A percentile compares a stretch with the other conserved stretches of the same genome.
Conservation (phyloP, 2,329 filamentous ascomycete genomes). For the Microsporum audouinii region DNA sequence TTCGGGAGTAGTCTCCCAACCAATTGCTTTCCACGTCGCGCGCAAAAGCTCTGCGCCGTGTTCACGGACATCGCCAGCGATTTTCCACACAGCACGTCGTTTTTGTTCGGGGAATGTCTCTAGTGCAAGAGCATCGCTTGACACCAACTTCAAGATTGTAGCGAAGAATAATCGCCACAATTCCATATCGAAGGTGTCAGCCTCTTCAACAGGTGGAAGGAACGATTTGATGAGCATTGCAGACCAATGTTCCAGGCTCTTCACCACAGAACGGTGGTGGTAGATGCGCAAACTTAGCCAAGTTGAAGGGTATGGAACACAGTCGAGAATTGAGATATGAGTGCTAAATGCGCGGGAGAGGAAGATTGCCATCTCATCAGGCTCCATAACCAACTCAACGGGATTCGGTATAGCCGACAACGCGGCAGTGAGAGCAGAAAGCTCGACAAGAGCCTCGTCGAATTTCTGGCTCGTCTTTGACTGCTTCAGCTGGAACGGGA, state of each 20-base stretch:
- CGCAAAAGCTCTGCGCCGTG: constrained; percentile 76
- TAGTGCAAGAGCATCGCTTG: constrained; percentile 75
- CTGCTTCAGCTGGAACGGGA: constrained; percentile 71
- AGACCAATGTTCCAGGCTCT: constrained; percentile 70
- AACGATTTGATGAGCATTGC: constrained; percentile 70
- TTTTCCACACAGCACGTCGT: constrained; percentile 92
- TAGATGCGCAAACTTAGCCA: constrained; percentile 94
- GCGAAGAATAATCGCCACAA: constrained; percentile 91
- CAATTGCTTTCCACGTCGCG: constrained; percentile 85
- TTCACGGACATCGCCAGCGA: constrained; percentile 90
- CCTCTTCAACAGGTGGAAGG: constrained; percentile 79
- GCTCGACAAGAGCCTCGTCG: constrained; percentile 78
- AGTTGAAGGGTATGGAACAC: constrained; percentile 74
- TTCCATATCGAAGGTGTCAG: constrained; percentile 82
- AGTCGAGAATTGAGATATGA: constrained; percentile 76
- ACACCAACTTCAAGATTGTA: constrained; percentile 76
- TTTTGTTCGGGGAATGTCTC: constrained; percentile 98
- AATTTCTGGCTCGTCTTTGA: constrained; percentile 53
- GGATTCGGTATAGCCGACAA: constrained; percentile 62
- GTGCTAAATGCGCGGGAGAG: constrained; percentile 70
- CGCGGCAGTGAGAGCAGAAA: constrained; percentile 76
- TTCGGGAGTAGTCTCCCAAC: constrained; percentile 81
- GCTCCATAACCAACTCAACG: constrained; percentile 65
- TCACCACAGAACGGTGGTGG: constrained; percentile 82
- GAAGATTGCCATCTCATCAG: constrained; percentile 62